Conservation (phyloP, 495 filamentous ascomycete species). For the Amorphotheca resinae region DNA sequence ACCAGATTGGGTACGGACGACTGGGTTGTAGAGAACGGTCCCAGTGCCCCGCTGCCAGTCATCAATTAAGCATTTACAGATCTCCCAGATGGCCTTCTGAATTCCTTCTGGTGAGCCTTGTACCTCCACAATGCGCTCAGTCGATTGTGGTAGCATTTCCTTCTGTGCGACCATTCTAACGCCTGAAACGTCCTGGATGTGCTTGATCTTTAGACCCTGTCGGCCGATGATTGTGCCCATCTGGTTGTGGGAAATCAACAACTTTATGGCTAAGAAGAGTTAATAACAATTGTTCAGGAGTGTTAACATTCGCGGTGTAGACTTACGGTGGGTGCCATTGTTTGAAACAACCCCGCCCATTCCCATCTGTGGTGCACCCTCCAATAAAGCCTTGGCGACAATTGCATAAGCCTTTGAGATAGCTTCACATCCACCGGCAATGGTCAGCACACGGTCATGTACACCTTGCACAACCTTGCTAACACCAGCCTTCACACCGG, state of each 20-base stretch:
- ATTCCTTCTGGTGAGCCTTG: slow-evolving; percentile 88
- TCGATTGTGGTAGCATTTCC: slow-evolving; percentile 98
- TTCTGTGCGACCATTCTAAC: slow-evolving; percentile 99
- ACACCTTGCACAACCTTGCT: slow-evolving; percentile 97
- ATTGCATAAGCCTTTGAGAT: slow-evolving; percentile 86
- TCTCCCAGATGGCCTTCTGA: slow-evolving; percentile 94
- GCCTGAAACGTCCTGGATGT: slow-evolving; percentile 93
- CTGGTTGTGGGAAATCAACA: slow-evolving; percentile 97
- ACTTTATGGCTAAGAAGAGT: slow-evolving; percentile 61
- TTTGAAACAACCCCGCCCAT: slow-evolving; percentile 79
- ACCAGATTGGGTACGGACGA: slow-evolving; percentile 61
- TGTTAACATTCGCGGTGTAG: not conserved
- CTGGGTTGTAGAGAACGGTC: slow-evolving; percentile 93
- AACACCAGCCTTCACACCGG: slow-evolving; percentile 92
- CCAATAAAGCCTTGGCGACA: slow-evolving; percentile 79
- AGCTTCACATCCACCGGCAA: slow-evolving; percentile 75
- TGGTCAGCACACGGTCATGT: slow-evolving; percentile 90
- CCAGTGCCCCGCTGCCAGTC: slow-evolving; percentile 95
- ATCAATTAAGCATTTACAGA: slow-evolving; percentile 95
- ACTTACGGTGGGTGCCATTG: slow-evolving; percentile 90
- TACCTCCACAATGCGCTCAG: slow-evolving; percentile 96
- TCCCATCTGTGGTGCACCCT: slow-evolving; percentile 86
- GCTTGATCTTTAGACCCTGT: slow-evolving; percentile 95
- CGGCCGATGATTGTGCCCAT: slow-evolving; percentile 99
- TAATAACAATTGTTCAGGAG: not conserved